Conservation (phyloP, 2,329 filamentous ascomycete species). For the Penicillium sp. region DNA sequence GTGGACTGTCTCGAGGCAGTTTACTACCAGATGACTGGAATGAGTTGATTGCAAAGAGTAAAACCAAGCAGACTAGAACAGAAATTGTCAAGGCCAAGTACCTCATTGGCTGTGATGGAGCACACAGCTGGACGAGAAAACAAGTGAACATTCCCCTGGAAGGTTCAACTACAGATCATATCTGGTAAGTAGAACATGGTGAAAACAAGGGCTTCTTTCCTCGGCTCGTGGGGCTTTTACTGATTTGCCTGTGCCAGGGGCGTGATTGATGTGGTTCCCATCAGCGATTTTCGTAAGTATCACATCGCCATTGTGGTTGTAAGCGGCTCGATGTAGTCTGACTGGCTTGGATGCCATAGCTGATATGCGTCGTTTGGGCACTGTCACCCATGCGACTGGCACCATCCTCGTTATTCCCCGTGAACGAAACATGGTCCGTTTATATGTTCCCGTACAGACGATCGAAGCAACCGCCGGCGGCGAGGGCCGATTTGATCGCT, state of each 20-base stretch:
- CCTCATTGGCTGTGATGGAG: conserved; percentile 71
- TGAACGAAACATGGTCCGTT: conserved; percentile 30
- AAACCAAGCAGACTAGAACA: conserved; percentile 36
- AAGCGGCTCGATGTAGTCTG: not conserved
- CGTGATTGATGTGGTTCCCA: conserved; percentile 58
- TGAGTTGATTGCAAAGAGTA: conserved; percentile 49
- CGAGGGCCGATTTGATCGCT: conserved; percentile 26
- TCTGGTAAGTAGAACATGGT: conserved; percentile 37
- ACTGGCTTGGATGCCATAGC: conserved; percentile 30
- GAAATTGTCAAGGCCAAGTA: conserved; percentile 63
- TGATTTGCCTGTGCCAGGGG: conserved; percentile 39
- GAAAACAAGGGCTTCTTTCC: not conserved
- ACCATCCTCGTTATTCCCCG: conserved; percentile 41
- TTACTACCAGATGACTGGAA: conserved; percentile 63
- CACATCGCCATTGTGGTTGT: not conserved
- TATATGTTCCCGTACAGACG: conserved; percentile 33
- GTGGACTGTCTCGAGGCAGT: conserved; percentile 67
- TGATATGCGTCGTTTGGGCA: conserved; percentile 62
- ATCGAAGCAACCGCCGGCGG: conserved; percentile 14
- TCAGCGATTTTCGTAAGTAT: conserved; percentile 48
- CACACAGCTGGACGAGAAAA: conserved; percentile 68
- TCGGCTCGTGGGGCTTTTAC: not conserved
- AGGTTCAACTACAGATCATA: conserved; percentile 58
- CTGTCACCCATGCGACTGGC: conserved; percentile 62
- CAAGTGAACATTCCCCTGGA: conserved; percentile 63